These are phyloP conservation scores for Podospora pseudopauciseta DNA, from an alignment of 495 filamentous ascomycete species.

Conservation along the genomic window DNA sequence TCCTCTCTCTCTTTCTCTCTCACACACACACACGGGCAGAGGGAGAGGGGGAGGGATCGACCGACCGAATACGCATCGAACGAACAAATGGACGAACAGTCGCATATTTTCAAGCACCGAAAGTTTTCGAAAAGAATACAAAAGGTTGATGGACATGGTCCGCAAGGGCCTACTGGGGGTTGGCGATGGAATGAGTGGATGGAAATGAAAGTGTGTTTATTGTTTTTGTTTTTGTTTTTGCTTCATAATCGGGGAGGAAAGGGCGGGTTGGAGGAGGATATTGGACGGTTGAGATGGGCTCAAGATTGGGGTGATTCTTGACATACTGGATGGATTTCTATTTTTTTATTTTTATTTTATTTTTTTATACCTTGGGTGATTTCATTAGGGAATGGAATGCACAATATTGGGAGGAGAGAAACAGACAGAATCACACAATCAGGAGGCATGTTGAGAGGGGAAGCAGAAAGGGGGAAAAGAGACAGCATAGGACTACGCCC, in stretches of 20 bases:
- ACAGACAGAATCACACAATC: neutral
- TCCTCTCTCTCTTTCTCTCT: no score
- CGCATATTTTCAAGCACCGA: neutral
- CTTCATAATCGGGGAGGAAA: neutral
- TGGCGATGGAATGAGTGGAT: neutral
- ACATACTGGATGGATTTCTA: neutral
- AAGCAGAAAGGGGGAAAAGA: neutral
- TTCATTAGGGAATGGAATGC: neutral
- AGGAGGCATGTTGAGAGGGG: neutral
- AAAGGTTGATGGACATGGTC: neutral
- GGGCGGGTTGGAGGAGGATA: no score
- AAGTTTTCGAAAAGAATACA: conserved; percentile 3
- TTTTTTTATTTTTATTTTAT: neutral
- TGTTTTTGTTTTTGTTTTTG: neutral
- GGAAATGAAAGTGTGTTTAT: neutral
- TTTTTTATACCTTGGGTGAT: neutral
- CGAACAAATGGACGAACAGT: neutral
- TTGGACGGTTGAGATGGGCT: no score
- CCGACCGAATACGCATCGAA: neutral
- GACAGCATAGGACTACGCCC: neutral
- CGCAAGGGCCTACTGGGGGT: neutral
- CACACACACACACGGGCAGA: neutral
- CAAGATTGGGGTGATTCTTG: no score
- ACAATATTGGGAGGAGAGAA: neutral
- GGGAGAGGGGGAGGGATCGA: neutral